A percentile compares a stretch with the other conserved stretches of the same genome.
Evolutionary conservation across 2,329 filamentous ascomycete species (phyloP).

Genomic region (Apiospora saccharicola): DNA sequence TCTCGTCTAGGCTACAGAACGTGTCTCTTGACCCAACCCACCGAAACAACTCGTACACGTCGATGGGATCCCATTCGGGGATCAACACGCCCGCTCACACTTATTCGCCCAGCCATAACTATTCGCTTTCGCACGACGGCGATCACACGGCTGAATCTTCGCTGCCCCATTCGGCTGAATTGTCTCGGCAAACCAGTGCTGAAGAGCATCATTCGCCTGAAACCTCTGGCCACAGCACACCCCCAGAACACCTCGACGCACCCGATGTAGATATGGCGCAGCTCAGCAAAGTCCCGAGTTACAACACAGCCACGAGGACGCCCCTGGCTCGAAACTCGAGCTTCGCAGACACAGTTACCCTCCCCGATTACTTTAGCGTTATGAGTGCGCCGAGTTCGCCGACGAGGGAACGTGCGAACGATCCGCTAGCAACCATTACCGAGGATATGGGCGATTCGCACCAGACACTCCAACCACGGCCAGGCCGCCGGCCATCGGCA

Average conservation of each 20-base stretch:
- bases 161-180: constrained; percentile 52
- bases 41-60: constrained; percentile 55
- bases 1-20: constrained; percentile 73
- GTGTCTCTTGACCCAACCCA: constrained; percentile 62
- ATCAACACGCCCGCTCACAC: constrained; percentile 50
- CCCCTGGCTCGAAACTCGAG: constrained; percentile 61
- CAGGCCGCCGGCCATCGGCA: constrained; percentile 14
- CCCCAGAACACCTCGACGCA: constrained; percentile 45
- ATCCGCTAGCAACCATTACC: constrained; percentile 40
- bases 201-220: constrained; percentile 50
- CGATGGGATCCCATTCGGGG: constrained; percentile 52
- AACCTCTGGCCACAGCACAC: constrained; percentile 60
- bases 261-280: constrained; percentile 61
- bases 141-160: constrained; percentile 48
- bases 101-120: constrained; percentile 29
- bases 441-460: constrained; percentile 30
- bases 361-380: constrained; percentile 74
- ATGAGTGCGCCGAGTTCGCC: constrained; percentile 61
- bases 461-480: not conserved
- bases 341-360: constrained; percentile 54
- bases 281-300: constrained; percentile 78
- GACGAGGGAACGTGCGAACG: constrained; percentile 42
- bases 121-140: constrained; percentile 35
- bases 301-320: constrained; percentile 75
- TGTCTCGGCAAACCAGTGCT: constrained; percentile 64